phyloP scores from a whole-genome alignment of 352 stramenopile species.

The Phytophthora ramorum region DNA sequence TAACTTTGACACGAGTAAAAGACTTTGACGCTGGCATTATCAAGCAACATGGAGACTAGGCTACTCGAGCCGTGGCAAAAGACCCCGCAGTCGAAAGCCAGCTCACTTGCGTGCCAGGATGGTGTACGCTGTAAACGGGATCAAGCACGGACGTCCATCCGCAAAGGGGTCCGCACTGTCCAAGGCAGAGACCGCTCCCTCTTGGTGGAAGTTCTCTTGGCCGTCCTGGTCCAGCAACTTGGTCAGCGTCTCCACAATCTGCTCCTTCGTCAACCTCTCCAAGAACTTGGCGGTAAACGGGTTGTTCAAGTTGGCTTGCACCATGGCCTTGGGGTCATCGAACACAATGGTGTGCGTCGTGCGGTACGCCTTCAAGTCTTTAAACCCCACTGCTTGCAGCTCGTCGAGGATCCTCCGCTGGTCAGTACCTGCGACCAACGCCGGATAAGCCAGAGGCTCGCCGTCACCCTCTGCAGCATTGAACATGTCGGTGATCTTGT shows the following conservation, averaged over 20 bases:
- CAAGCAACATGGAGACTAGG: neutral
- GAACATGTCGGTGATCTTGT: constrained; percentile 37
- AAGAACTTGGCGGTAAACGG: constrained; percentile 38
- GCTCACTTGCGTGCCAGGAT: constrained; percentile 40
- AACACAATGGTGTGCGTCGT: constrained; percentile 46
- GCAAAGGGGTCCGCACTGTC: constrained; percentile 16
- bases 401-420: constrained; percentile 25
- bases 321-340: constrained; percentile 30
- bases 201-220: constrained; percentile 29
- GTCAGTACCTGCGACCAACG: constrained; percentile 17
- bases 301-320: constrained; percentile 37
- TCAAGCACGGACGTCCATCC: constrained; percentile 30
- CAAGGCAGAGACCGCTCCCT: neutral
- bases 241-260: constrained; percentile 25
- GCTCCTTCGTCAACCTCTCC: constrained; percentile 32
- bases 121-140: constrained; percentile 34
- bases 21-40: neutral
- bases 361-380: constrained; percentile 29
- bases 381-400: constrained; percentile 32
- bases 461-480: constrained; percentile 29
- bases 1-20: neutral
- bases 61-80: neutral
- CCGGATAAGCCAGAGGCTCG: constrained; percentile 13
- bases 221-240: constrained; percentile 32
- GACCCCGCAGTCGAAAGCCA: neutral